Percentiles rank a stretch among this genome's conserved stretches.
These are phyloP conservation scores for Pseudoneurospora amorphoporcata DNA, from an alignment of 495 filamentous ascomycete genomes.

Conservation along the genomic window DNA sequence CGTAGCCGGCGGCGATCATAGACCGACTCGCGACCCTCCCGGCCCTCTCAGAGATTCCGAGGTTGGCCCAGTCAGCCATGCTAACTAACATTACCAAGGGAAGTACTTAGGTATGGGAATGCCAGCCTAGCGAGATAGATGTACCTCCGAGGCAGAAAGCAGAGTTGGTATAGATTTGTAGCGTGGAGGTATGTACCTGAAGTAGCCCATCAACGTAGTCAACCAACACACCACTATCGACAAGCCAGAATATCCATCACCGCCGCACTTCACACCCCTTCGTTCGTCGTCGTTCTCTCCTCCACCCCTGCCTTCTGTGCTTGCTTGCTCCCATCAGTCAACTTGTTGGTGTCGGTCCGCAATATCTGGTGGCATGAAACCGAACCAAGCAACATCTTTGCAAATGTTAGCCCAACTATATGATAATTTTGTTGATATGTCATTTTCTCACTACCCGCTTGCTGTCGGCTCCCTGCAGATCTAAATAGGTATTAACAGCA, in stretches of 20 bases:
- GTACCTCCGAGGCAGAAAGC: background rate
- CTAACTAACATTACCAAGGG: background rate
- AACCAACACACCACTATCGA: background rate
- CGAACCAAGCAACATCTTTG: background rate
- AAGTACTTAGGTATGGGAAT: background rate
- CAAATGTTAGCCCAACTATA: background rate
- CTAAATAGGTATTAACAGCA: background rate
- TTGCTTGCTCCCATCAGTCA: background rate
- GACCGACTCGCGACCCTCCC: background rate
- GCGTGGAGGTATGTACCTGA: background rate
- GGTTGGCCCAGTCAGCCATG: background rate
- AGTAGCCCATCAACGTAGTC: background rate
- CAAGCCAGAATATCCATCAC: background rate
- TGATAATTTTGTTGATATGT: background rate
- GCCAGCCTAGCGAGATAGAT: background rate
- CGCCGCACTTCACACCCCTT: background rate
- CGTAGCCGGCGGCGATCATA: background rate
- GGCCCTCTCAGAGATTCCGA: background rate
- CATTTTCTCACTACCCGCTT: background rate
- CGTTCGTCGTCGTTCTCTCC: background rate
- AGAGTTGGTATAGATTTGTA: background rate
- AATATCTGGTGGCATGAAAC: background rate
- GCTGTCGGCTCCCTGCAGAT: background rate
- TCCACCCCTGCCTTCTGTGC: background rate
- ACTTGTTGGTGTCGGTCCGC: background rate